phyloP scores from a whole-genome alignment of 2,329 filamentous ascomycete genomes.

The Thielaviopsis euricoi region DNA sequence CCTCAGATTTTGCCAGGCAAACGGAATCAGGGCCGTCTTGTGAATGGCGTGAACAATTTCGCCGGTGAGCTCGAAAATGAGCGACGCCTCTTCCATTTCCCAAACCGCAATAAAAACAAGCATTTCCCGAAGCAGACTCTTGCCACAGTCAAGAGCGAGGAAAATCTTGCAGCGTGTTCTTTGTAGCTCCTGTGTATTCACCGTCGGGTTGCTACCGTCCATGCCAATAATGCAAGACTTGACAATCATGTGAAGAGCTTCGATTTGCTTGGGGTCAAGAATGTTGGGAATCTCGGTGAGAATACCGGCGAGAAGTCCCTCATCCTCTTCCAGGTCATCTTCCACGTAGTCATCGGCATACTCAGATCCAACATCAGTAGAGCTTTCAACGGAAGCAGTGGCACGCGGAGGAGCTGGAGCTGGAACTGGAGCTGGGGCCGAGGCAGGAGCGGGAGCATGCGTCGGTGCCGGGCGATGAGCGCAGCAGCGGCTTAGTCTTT shows the following conservation, averaged over 20 bases:
- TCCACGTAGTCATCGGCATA: slow-evolving; percentile 29
- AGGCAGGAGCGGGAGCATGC: slow-evolving; percentile 1
- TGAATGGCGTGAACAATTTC: slow-evolving; percentile 91
- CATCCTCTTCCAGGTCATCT: slow-evolving; percentile 51
- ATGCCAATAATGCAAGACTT: slow-evolving; percentile 85
- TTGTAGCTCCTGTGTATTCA: slow-evolving; percentile 53
- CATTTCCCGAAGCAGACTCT: slow-evolving; percentile 76
- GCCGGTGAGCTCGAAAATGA: slow-evolving; percentile 92
- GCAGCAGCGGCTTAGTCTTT: slow-evolving; percentile 7
- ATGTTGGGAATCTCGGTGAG: slow-evolving; percentile 91
- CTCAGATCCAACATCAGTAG: slow-evolving; percentile 9
- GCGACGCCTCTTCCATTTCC: slow-evolving; percentile 83
- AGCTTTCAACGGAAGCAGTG: slow-evolving; percentile 3
- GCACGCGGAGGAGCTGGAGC: neutral
- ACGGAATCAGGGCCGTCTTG: slow-evolving; percentile 75
- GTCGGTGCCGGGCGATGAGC: slow-evolving; percentile 1
- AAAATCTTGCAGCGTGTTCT: slow-evolving; percentile 81
- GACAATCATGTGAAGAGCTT: slow-evolving; percentile 91
- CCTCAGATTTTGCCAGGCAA: slow-evolving; percentile 78
- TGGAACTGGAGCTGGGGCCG: neutral
- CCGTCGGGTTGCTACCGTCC: slow-evolving; percentile 28
- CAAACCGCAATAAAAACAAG: slow-evolving; percentile 94
- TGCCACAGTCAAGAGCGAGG: slow-evolving; percentile 74
- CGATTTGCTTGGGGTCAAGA: slow-evolving; percentile 84
- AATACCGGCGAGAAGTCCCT: slow-evolving; percentile 65